These are phyloP conservation scores for Ceratocystis ficicola DNA, from an alignment of 2,329 filamentous ascomycete species.

Conservation along the genomic window DNA sequence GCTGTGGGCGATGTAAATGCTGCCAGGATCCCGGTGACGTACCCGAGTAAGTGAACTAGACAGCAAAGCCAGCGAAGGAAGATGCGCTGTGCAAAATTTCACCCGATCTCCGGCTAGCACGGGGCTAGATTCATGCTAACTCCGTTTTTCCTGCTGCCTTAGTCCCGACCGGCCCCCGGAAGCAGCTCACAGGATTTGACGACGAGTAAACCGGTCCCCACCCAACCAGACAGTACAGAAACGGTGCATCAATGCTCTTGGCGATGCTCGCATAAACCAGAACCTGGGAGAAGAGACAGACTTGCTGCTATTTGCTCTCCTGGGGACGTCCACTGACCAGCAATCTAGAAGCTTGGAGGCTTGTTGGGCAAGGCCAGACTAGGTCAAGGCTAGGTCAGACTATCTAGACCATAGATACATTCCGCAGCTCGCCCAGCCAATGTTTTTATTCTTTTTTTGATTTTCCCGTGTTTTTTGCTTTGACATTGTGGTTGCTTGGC, in stretches of 20 bases:
- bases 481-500: background rate
- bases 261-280: conserved; percentile 4
- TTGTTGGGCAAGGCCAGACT: background rate
- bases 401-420: conserved; percentile 2
- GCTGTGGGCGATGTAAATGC: conserved; percentile 62
- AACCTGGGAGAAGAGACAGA: background rate
- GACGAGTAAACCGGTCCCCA: conserved; percentile 33
- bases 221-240: background rate
- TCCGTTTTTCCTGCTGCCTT: conserved; percentile 7
- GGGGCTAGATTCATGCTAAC: conserved; percentile 23
- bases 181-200: conserved; percentile 49
- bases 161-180: conserved; percentile 49
- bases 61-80: no score
- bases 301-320: background rate
- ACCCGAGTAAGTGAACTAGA: conserved; percentile 60
- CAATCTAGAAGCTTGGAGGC: background rate
- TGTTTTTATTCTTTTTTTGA: background rate
- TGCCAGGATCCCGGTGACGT: conserved; percentile 69
- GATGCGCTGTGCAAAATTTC: no score
- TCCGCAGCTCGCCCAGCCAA: background rate
- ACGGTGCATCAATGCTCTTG: background rate
- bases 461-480: background rate
- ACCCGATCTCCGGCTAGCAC: background rate
- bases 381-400: no score
- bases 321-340: conserved; percentile 3